Base-by-base conservation (phyloP, 352 stramenopile genomes). In the Phytophthora cactorum region DNA sequence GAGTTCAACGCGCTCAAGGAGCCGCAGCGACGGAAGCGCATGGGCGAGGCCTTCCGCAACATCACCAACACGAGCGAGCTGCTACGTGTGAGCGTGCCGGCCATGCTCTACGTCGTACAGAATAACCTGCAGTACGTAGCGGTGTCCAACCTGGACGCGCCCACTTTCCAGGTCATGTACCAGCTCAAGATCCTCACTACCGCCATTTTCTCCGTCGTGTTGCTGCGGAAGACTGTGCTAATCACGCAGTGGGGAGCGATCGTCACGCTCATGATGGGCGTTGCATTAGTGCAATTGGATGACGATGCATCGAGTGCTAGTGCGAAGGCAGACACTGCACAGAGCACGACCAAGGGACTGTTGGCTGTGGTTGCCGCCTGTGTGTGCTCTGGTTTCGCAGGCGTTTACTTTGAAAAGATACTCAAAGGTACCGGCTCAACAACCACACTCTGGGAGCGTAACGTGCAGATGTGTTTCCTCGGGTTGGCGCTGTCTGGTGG, bases 161-260 rank as follows among this genome's bases (percentile, higher is more conserved):
- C 85, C 43, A 83, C 83, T 11, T 95, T 93, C 63, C 86, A 95
- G 63, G 78, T 95, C 65, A 80, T 92, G 49, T 93, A 92, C 76
- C 88, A 96, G 74, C 83, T 96, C 71, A 96, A 96, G 75, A 96
- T 96, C 74, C 75, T 94, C 32, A 94, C 88, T 11, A 96, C 88
- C 8, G 86, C 88, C 41, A 76, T 94, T 41, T 96, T 96, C 70
- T 93, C 85, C n/a, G 85, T 94, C n/a, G 49, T 89, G 4, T 64
- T 96, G 54, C 75, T 96, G 57, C 70, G 81, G 53, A 91, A 86
- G 51, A 73, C 70, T 17, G 87, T 96, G 63, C 55, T 93, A 49
- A 68, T 75, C n/a, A 69, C 88, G 43, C 88, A 96, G 59, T 96
- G 88, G 88, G 80, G 80, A 12, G 79, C 88, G 9, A 93, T 96